Conservation (phyloP, 225 moss, liverwort and hornwort species). For the Asterella californica region DNA sequence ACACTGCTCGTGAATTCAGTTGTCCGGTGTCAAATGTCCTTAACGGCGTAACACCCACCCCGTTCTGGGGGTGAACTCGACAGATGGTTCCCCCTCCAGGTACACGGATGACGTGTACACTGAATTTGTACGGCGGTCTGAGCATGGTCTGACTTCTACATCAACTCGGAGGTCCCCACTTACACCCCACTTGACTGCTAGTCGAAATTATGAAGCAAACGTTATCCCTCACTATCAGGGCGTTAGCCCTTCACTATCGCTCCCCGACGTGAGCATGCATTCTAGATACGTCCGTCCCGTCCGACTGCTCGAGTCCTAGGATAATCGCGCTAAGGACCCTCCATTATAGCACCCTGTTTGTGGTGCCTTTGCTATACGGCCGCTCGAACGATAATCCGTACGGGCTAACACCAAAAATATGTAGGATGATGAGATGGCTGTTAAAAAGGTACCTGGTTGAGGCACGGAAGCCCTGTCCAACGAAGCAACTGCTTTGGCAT, state of each 20-base stretch:
- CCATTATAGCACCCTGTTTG: not conserved
- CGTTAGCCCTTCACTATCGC: not conserved
- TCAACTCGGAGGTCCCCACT: not conserved
- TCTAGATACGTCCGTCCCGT: not conserved
- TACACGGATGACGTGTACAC: not conserved
- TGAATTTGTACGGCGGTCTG: not conserved
- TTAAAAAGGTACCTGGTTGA: slow-evolving; percentile 5
- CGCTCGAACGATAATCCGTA: not conserved
- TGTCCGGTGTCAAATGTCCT: not conserved
- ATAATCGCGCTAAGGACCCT: not conserved
- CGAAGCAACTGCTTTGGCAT: slow-evolving; percentile 30
- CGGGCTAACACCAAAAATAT: not conserved
- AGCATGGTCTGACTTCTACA: not conserved
- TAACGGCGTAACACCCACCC: not conserved
- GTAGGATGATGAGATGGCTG: not conserved
- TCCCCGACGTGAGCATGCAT: not conserved
- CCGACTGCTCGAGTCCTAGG: not conserved
- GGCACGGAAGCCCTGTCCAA: slow-evolving; percentile 13
- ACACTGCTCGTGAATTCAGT: too few relatives aligned
- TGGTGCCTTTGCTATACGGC: not conserved
- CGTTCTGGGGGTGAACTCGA: not conserved
- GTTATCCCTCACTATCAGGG: not conserved
- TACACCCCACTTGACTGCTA: not conserved
- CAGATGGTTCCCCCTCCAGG: too few relatives aligned
- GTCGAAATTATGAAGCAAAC: not conserved